Percentiles rank a stretch among this genome's conserved stretches.
These are phyloP conservation scores for Lactifluus pinguis DNA, from an alignment of 768 basidiomycete genomes.

Conservation along the genomic window DNA sequence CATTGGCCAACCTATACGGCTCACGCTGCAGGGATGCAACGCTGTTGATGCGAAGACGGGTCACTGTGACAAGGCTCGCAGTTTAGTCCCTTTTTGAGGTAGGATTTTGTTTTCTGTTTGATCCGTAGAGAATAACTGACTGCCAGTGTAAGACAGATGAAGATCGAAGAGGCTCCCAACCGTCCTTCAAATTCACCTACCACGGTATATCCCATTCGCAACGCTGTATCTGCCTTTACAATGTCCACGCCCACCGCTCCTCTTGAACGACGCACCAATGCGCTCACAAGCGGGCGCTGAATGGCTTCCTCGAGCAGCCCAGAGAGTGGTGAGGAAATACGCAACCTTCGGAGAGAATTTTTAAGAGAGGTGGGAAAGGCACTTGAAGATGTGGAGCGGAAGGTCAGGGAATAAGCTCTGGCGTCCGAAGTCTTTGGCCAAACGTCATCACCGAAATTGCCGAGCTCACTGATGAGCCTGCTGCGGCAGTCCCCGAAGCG, in stretches of 20 bases:
- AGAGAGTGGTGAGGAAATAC: slow-evolving; percentile 46
- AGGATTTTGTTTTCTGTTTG: background rate
- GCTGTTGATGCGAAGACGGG: background rate
- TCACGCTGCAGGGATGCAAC: slow-evolving; percentile 8
- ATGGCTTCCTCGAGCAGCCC: slow-evolving; percentile 51
- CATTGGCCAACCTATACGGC: background rate
- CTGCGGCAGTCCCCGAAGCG: background rate
- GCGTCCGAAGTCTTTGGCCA: background rate
- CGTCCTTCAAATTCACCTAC: background rate
- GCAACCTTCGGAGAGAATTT: slow-evolving; percentile 42
- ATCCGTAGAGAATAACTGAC: background rate
- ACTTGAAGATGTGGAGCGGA: slow-evolving; percentile 40
- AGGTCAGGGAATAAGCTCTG: background rate
- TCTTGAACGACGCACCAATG: slow-evolving; percentile 45
- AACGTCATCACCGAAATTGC: background rate
- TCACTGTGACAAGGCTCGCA: background rate
- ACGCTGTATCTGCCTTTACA: too few relatives aligned
- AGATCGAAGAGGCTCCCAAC: background rate
- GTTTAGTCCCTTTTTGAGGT: background rate
- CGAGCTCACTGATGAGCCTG: background rate
- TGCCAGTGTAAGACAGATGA: background rate
- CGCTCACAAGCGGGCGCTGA: slow-evolving; percentile 49
- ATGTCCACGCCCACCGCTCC: too few relatives aligned
- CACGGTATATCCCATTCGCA: background rate
- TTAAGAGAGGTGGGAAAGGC: slow-evolving; percentile 55